These are phyloP conservation scores for Rosa chinensis DNA, from an alignment of 306 rosid species.

Conservation along the genomic window DNA sequence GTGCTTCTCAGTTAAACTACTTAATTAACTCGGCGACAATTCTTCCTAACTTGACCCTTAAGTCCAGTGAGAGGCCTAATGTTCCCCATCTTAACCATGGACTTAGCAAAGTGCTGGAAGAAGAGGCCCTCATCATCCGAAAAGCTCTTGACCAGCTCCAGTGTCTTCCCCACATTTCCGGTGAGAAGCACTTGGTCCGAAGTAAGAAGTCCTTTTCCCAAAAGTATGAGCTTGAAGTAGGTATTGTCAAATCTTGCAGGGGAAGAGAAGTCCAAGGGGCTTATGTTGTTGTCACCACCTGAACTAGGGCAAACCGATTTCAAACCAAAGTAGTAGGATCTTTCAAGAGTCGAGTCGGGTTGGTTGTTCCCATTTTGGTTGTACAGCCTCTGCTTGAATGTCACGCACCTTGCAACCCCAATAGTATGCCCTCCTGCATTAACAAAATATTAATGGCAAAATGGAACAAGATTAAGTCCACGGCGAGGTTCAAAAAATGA, in stretches of 20 bases:
- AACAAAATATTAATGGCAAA: background rate
- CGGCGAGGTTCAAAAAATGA: background rate
- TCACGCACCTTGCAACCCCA: slow-evolving; percentile 71
- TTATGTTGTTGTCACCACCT: slow-evolving; percentile 68
- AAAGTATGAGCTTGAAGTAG: slow-evolving; percentile 61
- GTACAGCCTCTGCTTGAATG: slow-evolving; percentile 86
- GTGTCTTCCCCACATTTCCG: slow-evolving; percentile 43
- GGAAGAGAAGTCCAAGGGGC: slow-evolving; percentile 74
- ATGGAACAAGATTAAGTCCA: background rate
- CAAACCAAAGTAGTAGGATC: slow-evolving; percentile 54
- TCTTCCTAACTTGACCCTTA: slow-evolving; percentile 71
- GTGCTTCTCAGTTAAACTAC: background rate
- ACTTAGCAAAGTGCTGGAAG: slow-evolving; percentile 68
- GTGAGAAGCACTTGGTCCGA: slow-evolving; percentile 79
- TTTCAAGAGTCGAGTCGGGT: slow-evolving; percentile 65
- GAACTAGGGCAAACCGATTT: slow-evolving; percentile 66
- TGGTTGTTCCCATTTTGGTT: slow-evolving; percentile 79
- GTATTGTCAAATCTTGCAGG: slow-evolving; percentile 69
- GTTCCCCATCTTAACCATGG: slow-evolving; percentile 78
- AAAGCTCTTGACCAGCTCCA: slow-evolving; percentile 53
- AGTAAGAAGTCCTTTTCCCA: slow-evolving; percentile 69
- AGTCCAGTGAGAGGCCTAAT: slow-evolving; percentile 65
- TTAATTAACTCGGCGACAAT: slow-evolving; percentile 58
- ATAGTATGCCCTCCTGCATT: slow-evolving; percentile 75
- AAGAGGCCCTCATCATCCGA: slow-evolving; percentile 60